Percentiles rank a stretch among this genome's conserved stretches.
These are phyloP conservation scores for Fusarium concolor DNA, from an alignment of 2,329 filamentous ascomycete species.

Conservation along the genomic window DNA sequence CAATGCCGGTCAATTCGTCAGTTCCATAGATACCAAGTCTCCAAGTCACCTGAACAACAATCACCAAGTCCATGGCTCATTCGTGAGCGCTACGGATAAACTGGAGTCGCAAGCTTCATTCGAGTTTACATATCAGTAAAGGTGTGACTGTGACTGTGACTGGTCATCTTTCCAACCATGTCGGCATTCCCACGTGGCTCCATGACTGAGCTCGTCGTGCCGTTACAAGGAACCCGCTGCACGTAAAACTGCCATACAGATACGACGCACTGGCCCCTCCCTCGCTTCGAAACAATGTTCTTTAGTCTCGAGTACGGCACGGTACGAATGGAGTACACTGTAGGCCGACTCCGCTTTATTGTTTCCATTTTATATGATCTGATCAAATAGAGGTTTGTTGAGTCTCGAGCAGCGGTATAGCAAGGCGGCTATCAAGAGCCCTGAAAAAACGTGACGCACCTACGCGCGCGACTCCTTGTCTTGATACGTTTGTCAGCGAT, in stretches of 20 bases:
- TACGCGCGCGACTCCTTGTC: neutral
- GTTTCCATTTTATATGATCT: conserved; percentile 24
- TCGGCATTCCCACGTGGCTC: conserved; percentile 45
- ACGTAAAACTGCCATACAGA: conserved; percentile 37
- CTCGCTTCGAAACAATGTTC: conserved; percentile 14
- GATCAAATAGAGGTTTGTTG: conserved; percentile 1
- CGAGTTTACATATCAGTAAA: neutral
- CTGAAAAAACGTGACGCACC: neutral
- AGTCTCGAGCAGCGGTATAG: neutral
- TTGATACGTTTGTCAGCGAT: neutral
- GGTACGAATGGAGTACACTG: neutral
- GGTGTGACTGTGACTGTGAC: conserved; percentile 25
- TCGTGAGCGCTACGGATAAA: conserved; percentile 12
- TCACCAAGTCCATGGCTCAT: conserved; percentile 3
- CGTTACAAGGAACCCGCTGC: conserved; percentile 27
- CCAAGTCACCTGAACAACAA: conserved; percentile 16
- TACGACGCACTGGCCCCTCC: conserved; percentile 7
- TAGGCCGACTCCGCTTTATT: neutral
- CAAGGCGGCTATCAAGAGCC: conserved; percentile 7
- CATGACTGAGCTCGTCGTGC: conserved; percentile 34
- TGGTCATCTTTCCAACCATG: conserved; percentile 40
- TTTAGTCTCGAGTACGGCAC: neutral
- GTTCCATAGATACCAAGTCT: neutral
- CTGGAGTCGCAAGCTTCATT: neutral
- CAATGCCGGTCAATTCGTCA: neutral